Evolutionary conservation across 495 filamentous ascomycete species (phyloP).

Genomic region (Clavariopsis aquatica): DNA sequence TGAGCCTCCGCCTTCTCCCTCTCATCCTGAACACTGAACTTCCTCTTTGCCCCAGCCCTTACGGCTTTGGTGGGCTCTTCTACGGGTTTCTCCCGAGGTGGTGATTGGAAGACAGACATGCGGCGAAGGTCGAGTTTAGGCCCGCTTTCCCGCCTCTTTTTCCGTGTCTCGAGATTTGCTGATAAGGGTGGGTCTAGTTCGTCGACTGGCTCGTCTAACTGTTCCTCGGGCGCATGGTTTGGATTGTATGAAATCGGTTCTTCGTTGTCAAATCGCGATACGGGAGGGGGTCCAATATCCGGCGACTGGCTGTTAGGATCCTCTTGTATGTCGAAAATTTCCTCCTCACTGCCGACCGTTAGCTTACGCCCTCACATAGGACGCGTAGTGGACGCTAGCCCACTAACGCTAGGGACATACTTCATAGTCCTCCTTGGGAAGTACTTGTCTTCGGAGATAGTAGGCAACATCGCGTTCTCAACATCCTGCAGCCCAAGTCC

Average conservation of each 20-base stretch:
- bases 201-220: slow-evolving; percentile 16
- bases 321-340: slow-evolving; percentile 51
- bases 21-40: slow-evolving; percentile 59
- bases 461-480: slow-evolving; percentile 69
- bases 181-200: slow-evolving; percentile 41
- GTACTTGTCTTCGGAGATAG: slow-evolving; percentile 79
- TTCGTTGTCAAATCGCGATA: slow-evolving; percentile 65
- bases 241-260: slow-evolving; percentile 60
- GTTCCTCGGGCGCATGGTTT: slow-evolving; percentile 22
- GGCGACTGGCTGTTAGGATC: slow-evolving; percentile 60
- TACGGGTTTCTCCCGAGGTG: slow-evolving; percentile 29
- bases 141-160: slow-evolving; percentile 53
- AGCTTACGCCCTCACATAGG: slow-evolving; percentile 48
- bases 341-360: slow-evolving; percentile 46
- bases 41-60: slow-evolving; percentile 61
- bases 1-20: slow-evolving; percentile 46
- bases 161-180: slow-evolving; percentile 54
- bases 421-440: slow-evolving; percentile 73
- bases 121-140: slow-evolving; percentile 38
- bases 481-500: slow-evolving; percentile 33
- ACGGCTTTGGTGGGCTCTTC: slow-evolving; percentile 22
- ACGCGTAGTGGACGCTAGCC: neutral
- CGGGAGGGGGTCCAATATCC: slow-evolving; percentile 64
- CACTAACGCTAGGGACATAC: slow-evolving; percentile 49
- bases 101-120: slow-evolving; percentile 36